A percentile compares a stretch with the other conserved stretches of the same genome.
Conservation (phyloP, 139 green algal genomes). For the Chlamydomonas sp. region DNA sequence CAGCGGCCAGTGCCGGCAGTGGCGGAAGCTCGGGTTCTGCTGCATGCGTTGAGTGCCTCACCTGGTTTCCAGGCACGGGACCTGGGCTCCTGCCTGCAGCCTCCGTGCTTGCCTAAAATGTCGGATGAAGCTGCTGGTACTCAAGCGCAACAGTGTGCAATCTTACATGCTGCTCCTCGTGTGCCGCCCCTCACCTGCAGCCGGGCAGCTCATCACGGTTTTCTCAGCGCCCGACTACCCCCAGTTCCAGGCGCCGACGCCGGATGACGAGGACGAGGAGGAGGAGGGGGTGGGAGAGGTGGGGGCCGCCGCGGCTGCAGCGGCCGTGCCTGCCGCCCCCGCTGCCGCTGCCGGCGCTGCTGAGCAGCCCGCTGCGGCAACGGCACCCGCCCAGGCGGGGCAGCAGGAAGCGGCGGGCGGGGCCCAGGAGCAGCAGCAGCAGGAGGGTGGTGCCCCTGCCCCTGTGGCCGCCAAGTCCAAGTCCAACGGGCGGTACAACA, state of each 20-base stretch:
- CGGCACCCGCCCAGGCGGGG: neutral
- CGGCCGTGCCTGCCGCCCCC: neutral
- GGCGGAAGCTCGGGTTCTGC: too few relatives aligned
- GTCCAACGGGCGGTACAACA: constrained; percentile 58
- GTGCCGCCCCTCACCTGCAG: constrained; percentile 26
- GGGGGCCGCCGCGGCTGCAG: neutral
- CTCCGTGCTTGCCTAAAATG: too few relatives aligned
- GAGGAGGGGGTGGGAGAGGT: neutral
- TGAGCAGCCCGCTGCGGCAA: neutral
- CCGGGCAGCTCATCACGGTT: constrained; percentile 85
- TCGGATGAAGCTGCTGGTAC: too few relatives aligned
- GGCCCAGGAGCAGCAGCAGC: neutral
- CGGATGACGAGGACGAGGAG: neutral
- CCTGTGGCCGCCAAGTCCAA: neutral
- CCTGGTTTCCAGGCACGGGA: too few relatives aligned
- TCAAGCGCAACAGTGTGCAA: too few relatives aligned
- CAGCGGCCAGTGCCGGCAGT: too few relatives aligned
- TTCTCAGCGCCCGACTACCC: constrained; percentile 96
- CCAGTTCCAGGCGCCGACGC: constrained; percentile 16
- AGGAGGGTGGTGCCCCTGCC: neutral
- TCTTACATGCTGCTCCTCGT: too few relatives aligned
- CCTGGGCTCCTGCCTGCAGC: too few relatives aligned
- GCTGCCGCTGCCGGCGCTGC: too few relatives aligned
- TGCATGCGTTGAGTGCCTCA: too few relatives aligned
- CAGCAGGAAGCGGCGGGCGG: neutral